Evolutionary conservation across 805 yeast species (phyloP), one percentile per base, ranked within the genome.

Genomic region (Barnettozyma sucrosica): DNA sequence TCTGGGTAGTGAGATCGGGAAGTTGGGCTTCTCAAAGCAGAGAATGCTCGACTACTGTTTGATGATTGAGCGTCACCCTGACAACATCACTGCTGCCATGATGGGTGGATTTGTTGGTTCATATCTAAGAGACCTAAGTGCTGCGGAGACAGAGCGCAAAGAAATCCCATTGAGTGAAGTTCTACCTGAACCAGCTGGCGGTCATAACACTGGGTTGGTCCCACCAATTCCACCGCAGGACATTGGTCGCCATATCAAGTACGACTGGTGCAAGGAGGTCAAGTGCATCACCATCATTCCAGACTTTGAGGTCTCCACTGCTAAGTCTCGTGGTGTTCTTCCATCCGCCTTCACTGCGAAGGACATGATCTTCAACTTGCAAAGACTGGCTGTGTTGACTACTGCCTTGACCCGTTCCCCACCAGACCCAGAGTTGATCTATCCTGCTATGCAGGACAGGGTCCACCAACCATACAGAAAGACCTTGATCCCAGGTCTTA

Each of bases 81-180:
- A 93, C 68, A 93, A 93, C 66, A 90, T 93, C 61, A 89, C 97
- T 11, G 99, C 99, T 28, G 96, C 99, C 33, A 89, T 93, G 96
- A 85, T 90, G 83, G 99, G 99, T 51, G 97, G 99, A 1, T 93
- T 93, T 66, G 96, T 90, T 37, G 99, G 99, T 39, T 89, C 97
- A 4, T 93, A 85, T 66, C 75, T 93, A 61, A 79, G 95, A 59
- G 95, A 87, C 52, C 70, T 93, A 50, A 72, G 81, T 30, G 80
- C 82, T 3, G 76, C 79, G 36, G 97, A 90, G 55, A 74, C 76
- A 54, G 81, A 75, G 50, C 77, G 86, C 45, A 85, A 86, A 54
- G 89, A 84, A 63, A 85, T 89, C 47, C 97, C 97, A 36, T 71
- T 93, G 48, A 81, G 86, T 46, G 86, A 84, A 56, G 89, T 93